Base-by-base conservation (phyloP, 2,329 filamentous ascomycete genomes). In the Cladosporium sp. region DNA sequence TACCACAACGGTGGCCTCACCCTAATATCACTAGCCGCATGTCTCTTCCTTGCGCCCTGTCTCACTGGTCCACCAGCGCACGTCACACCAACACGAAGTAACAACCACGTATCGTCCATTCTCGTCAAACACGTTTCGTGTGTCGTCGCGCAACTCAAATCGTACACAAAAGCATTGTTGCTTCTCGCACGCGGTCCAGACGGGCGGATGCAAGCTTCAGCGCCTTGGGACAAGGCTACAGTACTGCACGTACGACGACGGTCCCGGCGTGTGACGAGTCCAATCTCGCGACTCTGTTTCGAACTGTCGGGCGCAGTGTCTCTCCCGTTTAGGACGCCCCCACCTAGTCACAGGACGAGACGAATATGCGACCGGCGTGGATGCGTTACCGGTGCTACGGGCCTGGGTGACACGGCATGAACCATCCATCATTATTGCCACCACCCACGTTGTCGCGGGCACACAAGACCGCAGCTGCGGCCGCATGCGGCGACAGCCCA, bases 361-460 rank as follows among this genome's bases (percentile, higher is more conserved):
- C 57, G 33, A 49, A 53, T 40, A 62, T 53, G 49, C 49, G 46
- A 52, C 23, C 49, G n/a, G 8, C 29, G 31, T 33, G 52, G 28
- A 33, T n/a, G 23, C 29, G 31, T 33, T 57, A 57, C 55, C 55
- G 33, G n/a, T 33, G 29, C 55, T 21, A 18, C 33, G 55, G 55
- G 55, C 49, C 31, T 35, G 33, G 31, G 55, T 57, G 55, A 33
- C 33, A 57, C 33, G n/a, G 33, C 55, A 23, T 7, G 55, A 57
- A 60, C 57, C 10, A 46, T 28, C 2, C 5, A n/a, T 33, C 6
- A 35, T 57, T 21, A 6, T 46, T 46, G 16, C 52, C 28, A 55
- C 49, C 52, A 55, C 40, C 60, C 60, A 62, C 60, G 46, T 46
- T 46, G 53, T 49, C 44, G 60, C 33, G 60, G 49, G 52, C n/a